Evolutionary conservation across 805 yeast species (phyloP).

Genomic region (Candida ficus): DNA sequence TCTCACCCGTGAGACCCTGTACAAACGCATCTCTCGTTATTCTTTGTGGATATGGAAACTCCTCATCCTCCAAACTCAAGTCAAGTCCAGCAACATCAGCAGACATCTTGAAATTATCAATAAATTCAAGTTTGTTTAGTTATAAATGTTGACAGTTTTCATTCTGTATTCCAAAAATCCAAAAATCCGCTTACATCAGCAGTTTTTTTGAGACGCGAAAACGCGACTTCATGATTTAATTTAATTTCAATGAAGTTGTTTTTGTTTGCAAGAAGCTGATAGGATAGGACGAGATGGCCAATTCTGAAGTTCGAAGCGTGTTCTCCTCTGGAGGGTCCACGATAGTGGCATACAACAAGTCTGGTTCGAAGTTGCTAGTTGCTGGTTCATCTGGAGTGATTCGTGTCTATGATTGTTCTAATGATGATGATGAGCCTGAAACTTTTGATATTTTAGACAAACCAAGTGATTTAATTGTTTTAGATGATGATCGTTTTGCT

Average conservation of each 20-base stretch:
- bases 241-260: too few species aligned
- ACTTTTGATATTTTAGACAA: conserved; percentile 21
- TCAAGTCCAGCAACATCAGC: not conserved
- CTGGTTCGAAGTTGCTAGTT: conserved; percentile 19
- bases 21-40: conserved; percentile 26
- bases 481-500: conserved; percentile 17
- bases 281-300: too few species aligned
- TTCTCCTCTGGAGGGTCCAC: conserved; percentile 23
- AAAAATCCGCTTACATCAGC: too few species aligned
- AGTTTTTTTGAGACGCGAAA: not conserved
- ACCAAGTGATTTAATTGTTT: conserved; percentile 14
- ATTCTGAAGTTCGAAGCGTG: conserved; percentile 15
- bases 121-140: too few species aligned
- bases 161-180: not conserved
- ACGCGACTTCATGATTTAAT: too few species aligned
- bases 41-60: conserved; percentile 29
- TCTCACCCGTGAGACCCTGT: conserved; percentile 19
- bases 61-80: conserved; percentile 13
- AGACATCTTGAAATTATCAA: not conserved
- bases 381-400: conserved; percentile 22
- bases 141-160: too few species aligned
- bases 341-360: conserved; percentile 13
- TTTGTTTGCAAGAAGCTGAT: not conserved
- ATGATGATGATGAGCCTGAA: conserved; percentile 23
- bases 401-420: conserved; percentile 15